These are phyloP conservation scores for Hordeum pubiflorum DNA, from an alignment of 202 grass and related monocot species.

Conservation along the genomic window DNA sequence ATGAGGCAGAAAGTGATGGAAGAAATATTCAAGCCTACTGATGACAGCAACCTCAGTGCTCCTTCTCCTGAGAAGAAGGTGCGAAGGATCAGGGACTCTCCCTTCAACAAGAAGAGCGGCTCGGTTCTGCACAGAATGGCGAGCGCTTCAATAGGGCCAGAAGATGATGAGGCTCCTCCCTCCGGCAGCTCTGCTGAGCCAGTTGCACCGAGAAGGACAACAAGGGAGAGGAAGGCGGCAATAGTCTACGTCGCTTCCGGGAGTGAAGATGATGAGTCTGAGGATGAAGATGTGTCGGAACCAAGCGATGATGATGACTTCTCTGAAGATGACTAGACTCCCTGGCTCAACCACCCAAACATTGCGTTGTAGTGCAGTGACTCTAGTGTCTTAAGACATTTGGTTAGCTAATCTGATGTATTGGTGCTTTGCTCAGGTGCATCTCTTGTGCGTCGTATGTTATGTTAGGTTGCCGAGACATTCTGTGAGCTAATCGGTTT, in stretches of 20 bases:
- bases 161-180: constrained; percentile 14
- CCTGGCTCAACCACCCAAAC: background rate
- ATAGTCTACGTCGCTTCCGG: background rate
- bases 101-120: constrained; percentile 91
- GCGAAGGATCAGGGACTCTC: constrained; percentile 62
- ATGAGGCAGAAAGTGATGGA: constrained; percentile 42
- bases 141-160: constrained; percentile 15
- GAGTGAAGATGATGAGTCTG: constrained; percentile 36
- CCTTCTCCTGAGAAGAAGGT: constrained; percentile 75
- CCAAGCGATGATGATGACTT: constrained; percentile 52
- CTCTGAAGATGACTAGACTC: constrained; percentile 46
- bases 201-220: constrained; percentile 39
- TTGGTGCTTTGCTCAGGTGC: constrained; percentile 11
- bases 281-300: constrained; percentile 40
- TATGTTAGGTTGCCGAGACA: background rate
- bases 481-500: background rate
- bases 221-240: constrained; percentile 43
- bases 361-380: background rate
- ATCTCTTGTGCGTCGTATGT: constrained; percentile 31
- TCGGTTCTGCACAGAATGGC: constrained; percentile 23
- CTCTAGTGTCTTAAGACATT: background rate
- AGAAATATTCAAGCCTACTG: constrained; percentile 38
- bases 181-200: constrained; percentile 31
- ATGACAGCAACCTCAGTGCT: constrained; percentile 26
- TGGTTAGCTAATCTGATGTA: background rate